Conservation (phyloP, 768 basidiomycete species). For the Pulveroboletus sp. region DNA sequence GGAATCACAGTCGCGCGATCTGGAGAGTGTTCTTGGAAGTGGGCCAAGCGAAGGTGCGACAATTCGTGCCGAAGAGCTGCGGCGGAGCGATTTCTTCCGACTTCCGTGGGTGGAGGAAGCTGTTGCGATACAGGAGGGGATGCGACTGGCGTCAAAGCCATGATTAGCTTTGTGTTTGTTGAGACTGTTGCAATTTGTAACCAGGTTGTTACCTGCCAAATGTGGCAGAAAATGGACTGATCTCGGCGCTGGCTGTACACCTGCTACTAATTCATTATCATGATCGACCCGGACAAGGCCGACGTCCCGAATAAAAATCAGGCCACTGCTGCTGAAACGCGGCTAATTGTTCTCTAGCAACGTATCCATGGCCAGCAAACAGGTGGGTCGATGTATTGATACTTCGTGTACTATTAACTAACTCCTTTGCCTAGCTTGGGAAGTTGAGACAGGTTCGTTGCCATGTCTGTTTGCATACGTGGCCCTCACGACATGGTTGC, state of each 20-base stretch:
- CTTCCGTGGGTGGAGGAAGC: constrained; percentile 92
- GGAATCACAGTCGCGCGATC: constrained; percentile 86
- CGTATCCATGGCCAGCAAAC: constrained; percentile 59
- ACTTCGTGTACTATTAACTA: background rate
- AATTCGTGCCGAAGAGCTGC: constrained; percentile 84
- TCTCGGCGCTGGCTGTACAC: background rate
- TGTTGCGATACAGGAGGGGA: constrained; percentile 80
- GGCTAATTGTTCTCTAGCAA: background rate
- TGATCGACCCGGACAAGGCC: constrained; percentile 15
- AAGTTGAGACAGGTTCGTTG: constrained; percentile 69
- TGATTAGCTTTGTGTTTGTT: constrained; percentile 13
- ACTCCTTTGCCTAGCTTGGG: constrained; percentile 51
- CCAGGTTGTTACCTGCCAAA: background rate
- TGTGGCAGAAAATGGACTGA: background rate
- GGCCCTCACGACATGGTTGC: constrained; percentile 18
- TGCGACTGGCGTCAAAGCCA: constrained; percentile 58
- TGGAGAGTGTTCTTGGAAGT: constrained; percentile 87
- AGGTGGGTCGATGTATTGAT: constrained; percentile 38
- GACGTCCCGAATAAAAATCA: constrained; percentile 16
- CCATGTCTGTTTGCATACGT: background rate
- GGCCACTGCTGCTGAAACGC: constrained; percentile 1
- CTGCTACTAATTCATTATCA: background rate
- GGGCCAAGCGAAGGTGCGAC: constrained; percentile 77
- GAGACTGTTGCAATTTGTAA: background rate
- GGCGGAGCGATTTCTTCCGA: constrained; percentile 86